Evolutionary conservation across 768 basidiomycete species (phyloP).

Genomic region (Cystobasidium onofrii): DNA sequence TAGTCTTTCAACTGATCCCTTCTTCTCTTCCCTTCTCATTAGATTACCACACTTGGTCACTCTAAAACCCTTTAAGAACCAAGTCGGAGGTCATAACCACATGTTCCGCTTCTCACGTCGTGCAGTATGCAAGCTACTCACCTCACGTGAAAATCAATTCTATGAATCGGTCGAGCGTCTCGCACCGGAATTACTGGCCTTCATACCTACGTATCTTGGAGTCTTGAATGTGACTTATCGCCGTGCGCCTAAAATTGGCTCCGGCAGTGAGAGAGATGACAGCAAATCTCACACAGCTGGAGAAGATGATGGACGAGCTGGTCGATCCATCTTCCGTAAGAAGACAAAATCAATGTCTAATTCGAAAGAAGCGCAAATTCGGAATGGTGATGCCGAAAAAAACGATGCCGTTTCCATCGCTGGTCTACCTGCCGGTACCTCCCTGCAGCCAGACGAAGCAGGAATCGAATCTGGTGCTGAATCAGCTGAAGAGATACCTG

Average conservation of each 20-base stretch:
- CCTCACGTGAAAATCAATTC: conserved; percentile 92
- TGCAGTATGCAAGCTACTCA: conserved; percentile 97
- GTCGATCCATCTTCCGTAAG: conserved; percentile 7
- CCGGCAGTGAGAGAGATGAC: conserved; percentile 30
- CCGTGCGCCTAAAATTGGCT: conserved; percentile 50
- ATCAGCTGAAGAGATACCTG: conserved; percentile 78
- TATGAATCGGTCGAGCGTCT: conserved; percentile 94
- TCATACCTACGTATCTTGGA: conserved; percentile 95
- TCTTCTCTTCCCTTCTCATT: conserved; percentile 40
- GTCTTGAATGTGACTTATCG: conserved; percentile 98
- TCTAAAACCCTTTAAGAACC: conserved; percentile 87
- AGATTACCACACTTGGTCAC: conserved; percentile 55
- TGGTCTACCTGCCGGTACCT: conserved; percentile 38
- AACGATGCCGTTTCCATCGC: neutral
- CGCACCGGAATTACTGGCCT: conserved; percentile 80
- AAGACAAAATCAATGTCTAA: neutral
- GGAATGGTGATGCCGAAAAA: neutral
- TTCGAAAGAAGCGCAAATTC: neutral
- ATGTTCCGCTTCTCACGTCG: conserved; percentile 97
- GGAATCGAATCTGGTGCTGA: conserved; percentile 20
- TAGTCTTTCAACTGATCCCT: conserved; percentile 22
- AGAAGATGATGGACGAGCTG: conserved; percentile 41
- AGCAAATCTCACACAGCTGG: conserved; percentile 37
- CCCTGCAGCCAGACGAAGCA: conserved; percentile 47
- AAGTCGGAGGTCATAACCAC: conserved; percentile 93